Percentiles rank a stretch among this genome's conserved stretches.
Evolutionary conservation across 2,329 filamentous ascomycete genomes (phyloP).

Genomic region (Arthrobotrys iridis): DNA sequence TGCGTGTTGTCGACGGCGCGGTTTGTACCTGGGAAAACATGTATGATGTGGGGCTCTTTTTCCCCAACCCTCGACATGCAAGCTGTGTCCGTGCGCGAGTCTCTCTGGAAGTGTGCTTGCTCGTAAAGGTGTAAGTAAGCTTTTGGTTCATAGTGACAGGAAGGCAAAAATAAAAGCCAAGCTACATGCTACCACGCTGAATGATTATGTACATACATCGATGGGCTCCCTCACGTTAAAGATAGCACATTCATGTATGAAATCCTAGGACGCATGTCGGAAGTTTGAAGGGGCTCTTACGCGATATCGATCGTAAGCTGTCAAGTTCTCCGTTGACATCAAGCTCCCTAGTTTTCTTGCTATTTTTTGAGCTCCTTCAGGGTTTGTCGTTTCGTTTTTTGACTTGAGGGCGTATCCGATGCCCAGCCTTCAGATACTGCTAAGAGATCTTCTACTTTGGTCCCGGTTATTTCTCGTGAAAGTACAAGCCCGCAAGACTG

Average conservation of each 20-base stretch:
- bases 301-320: conserved; percentile 16
- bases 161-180: conserved; percentile 15
- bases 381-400: conserved; percentile 6
- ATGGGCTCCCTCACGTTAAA: conserved; percentile 10
- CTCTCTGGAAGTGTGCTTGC: conserved; percentile 45
- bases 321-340: background rate
- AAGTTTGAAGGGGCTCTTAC: conserved; percentile 23
- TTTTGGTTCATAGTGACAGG: conserved; percentile 33
- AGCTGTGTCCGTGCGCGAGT: conserved; percentile 38
- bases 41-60: conserved; percentile 34
- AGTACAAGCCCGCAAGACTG: conserved; percentile 7
- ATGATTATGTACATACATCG: conserved; percentile 6
- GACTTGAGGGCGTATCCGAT: background rate
- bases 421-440: background rate
- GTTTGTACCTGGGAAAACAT: conserved; percentile 31
- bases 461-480: conserved; percentile 47
- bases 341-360: background rate
- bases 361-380: conserved; percentile 39
- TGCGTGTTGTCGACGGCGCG: conserved; percentile 9
- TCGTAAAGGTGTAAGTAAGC: conserved; percentile 41
- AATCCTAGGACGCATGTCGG: background rate
- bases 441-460: conserved; percentile 8
- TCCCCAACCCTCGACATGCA: conserved; percentile 29
- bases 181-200: background rate
- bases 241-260: conserved; percentile 5